Conservation (phyloP, 805 yeast genomes). For the Ascoidea rubescens region DNA sequence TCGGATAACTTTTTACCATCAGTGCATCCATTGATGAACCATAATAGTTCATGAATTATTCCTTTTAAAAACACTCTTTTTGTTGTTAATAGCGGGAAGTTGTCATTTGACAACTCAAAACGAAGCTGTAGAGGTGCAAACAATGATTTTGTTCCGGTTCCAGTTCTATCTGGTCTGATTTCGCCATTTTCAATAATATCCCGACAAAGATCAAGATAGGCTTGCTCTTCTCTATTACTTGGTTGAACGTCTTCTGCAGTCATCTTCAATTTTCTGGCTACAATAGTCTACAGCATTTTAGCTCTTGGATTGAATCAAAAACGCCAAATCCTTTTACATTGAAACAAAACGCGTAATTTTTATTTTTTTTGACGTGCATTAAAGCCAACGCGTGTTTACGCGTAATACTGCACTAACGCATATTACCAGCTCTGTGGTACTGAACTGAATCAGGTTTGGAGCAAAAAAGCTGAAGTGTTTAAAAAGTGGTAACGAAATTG, state of each 20-base stretch:
- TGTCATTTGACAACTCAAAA: constrained; percentile 56
- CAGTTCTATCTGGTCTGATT: constrained; percentile 88
- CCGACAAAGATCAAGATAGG: constrained; percentile 71
- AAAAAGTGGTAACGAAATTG: neutral
- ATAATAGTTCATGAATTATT: constrained; percentile 74
- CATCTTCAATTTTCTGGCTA: neutral
- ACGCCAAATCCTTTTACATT: no score
- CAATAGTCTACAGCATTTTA: constrained; percentile 2
- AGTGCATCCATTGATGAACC: constrained; percentile 88
- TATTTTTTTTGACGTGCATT: neutral
- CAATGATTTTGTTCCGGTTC: constrained; percentile 84
- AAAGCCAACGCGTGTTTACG: neutral
- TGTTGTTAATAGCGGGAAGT: constrained; percentile 84
- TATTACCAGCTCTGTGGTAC: constrained; percentile 1
- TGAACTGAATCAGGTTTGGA: neutral
- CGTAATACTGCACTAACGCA: neutral
- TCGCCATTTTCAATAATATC: constrained; percentile 78
- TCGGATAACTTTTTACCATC: constrained; percentile 70
- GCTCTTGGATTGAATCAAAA: neutral
- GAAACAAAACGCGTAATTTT: neutral
- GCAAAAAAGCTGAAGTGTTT: neutral
- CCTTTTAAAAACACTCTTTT: constrained; percentile 85
- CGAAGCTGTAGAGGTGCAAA: constrained; percentile 96
- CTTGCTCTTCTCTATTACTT: constrained; percentile 56
- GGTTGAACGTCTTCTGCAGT: neutral